A percentile compares a stretch with the other conserved stretches of the same genome.
Conservation (phyloP, 2,329 filamentous ascomycete genomes). For the Lasiodiplodia sp. region DNA sequence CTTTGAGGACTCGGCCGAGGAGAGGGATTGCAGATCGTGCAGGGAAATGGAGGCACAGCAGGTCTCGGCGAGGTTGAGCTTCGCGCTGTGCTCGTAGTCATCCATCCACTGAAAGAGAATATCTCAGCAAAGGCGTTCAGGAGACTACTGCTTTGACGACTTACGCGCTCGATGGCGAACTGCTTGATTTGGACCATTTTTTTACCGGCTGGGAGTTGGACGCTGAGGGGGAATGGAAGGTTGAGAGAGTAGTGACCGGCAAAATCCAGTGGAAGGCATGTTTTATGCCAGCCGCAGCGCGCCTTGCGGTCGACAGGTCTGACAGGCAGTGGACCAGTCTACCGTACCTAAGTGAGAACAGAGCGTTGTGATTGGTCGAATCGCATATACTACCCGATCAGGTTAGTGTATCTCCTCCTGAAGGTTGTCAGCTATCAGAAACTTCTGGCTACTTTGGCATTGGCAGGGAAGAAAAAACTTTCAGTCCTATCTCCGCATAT, state of each 20-base stretch:
- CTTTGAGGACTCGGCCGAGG: constrained; percentile 62
- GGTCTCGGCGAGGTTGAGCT: constrained; percentile 79
- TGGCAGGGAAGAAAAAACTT: not conserved
- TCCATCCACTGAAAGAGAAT: constrained; percentile 61
- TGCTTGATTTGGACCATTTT: constrained; percentile 35
- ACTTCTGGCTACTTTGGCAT: no score
- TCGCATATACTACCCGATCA: not conserved
- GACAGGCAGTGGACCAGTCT: not conserved
- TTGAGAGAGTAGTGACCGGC: not conserved
- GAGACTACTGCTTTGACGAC: not conserved
- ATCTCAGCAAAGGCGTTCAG: not conserved
- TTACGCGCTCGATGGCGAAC: constrained; percentile 16
- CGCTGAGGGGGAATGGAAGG: not conserved
- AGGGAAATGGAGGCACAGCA: constrained; percentile 78
- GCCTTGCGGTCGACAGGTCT: not conserved
- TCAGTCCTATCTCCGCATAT: not conserved
- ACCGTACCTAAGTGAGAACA: no score
- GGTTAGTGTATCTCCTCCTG: not conserved
- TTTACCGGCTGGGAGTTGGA: not conserved
- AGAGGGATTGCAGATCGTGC: constrained; percentile 68
- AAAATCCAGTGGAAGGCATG: not conserved
- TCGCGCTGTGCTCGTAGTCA: constrained; percentile 58
- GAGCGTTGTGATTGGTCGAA: not conserved
- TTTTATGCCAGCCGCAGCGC: not conserved
- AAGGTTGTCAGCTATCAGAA: not conserved